Evolutionary conservation across 805 yeast genomes (phyloP), one percentile per base, ranked within the genome.

Genomic region (Kodamaea nitidulidarum): DNA sequence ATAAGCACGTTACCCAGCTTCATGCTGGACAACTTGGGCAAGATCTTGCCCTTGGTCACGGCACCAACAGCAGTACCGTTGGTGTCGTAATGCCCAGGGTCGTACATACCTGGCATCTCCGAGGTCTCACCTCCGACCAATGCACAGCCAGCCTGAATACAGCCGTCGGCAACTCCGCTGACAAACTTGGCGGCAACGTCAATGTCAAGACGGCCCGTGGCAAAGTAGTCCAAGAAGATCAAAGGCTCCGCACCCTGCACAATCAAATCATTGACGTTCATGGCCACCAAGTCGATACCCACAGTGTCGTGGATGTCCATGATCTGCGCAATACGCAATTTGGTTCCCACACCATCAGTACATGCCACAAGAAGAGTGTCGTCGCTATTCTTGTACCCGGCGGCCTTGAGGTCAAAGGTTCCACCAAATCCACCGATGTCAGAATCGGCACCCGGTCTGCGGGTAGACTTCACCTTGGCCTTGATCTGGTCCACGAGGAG

Each of bases 391-490:
- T 32, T 38, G 65, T 81, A 93, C 5, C 98, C 98, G 32, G 95
- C 95, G 37, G 81, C 80, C 50, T 80, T 76, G 55, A 93, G 73
- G 61, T 95, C 98, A 50, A 93, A 95, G 32, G 91, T 68, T 50
- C 99, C 99, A 50, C 99, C 99, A 57, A 93, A 93, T 2, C 99
- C 99, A 58, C 99, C 99, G 52, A 93, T 93, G 51, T 88, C 96
- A 11, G 97, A 86, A 56, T 93, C 96, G 25, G 99, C 93, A 55
- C 99, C 99, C 24, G 95, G 74, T 66, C 99, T 82, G 29, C 84
- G 81, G 7, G 99, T 93, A 4, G 96, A 83, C 61, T 84, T 87
- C 37, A 93, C 99, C 65, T 81, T 78, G 36, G 81, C 78, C 66
- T 93, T 93, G 65, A 93, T 93, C 52, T 82, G 80, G 60, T 90